Percentiles rank a stretch among this genome's conserved stretches.
Conservation (phyloP, 345 rosid genomes). For the Dipteronia sinensis region DNA sequence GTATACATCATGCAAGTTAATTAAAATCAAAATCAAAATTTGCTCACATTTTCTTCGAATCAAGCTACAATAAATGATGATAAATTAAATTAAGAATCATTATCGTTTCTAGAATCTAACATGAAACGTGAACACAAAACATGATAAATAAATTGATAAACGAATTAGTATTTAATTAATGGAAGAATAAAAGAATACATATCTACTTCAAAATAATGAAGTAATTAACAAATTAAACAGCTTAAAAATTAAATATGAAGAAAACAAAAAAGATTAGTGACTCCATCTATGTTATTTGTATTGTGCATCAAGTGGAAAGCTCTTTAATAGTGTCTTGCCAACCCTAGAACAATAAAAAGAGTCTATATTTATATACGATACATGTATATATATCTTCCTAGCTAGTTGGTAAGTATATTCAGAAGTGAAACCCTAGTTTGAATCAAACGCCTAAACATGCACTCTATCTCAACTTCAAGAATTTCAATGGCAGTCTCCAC, state of each 20-base stretch:
- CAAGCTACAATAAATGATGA: not conserved
- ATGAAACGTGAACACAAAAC: too few relatives aligned
- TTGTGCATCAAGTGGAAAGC: not conserved
- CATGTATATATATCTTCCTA: slow-evolving; percentile 17
- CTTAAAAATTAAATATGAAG: not conserved
- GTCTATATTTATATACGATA: not conserved
- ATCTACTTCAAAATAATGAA: not conserved
- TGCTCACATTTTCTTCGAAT: not conserved
- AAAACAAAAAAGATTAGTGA: not conserved
- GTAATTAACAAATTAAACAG: not conserved
- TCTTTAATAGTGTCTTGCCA: not conserved
- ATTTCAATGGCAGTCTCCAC: slow-evolving; percentile 69
- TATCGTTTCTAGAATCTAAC: too few relatives aligned
- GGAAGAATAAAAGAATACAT: not conserved
- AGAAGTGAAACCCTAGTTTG: slow-evolving; percentile 83
- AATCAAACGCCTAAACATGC: slow-evolving; percentile 69
- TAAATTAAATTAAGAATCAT: not conserved
- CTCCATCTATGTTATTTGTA: not conserved
- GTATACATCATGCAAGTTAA: not conserved
- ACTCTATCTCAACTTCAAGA: slow-evolving; percentile 65
- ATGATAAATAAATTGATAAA: too few relatives aligned
- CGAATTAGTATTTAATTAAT: not conserved
- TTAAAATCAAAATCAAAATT: not conserved
- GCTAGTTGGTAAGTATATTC: slow-evolving; percentile 61
- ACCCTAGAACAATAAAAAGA: not conserved